Evolutionary conservation across 2,329 filamentous ascomycete species (phyloP), one percentile per base, ranked within the genome.

Genomic region (Sordariomycetes sp.): DNA sequence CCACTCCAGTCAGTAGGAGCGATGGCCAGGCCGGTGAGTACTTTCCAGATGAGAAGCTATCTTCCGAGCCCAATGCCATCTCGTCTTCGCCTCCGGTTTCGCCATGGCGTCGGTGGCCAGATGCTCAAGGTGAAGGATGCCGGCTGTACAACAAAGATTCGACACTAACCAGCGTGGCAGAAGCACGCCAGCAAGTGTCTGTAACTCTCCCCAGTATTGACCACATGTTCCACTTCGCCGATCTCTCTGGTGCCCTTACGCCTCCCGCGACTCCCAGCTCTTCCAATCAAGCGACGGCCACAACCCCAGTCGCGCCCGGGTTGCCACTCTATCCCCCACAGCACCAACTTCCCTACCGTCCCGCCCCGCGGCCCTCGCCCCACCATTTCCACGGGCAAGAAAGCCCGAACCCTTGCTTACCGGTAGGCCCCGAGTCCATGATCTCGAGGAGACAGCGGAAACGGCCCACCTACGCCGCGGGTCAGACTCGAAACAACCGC

Each of bases 401-500:
- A 18, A n/a, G 37, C 8, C 50, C n/a, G 16, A 50, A n/a, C n/a
- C 32, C 12, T 3, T 20, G 5, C 46, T 50, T n/a, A n/a, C 20
- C 22, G 6, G 12, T n/a, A 3, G 46, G 22, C 20, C 2, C n/a
- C 46, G 20, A 12, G 11, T 52, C 50, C 22, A 46, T 32, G 18
- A 53, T 56, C n/a, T 32, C 55, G 25, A 58, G 57, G 43, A 60
- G 54, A 32, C 58, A 60, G 56, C 46, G 62, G 28, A 57, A 40
- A 34, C 46, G 64, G 34, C 52, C 60, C 16, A 58, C 61, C 59
- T 64, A 64, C 53, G 60, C 64, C 54, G 61, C 60, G 3, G 55
- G 55, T 34, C 55, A 59, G 25, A 63, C 50, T 58, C 62, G 54
- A 22, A 66, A 56, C 59, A 75, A 75, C 63, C 71, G 74, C 55